phyloP scores from a whole-genome alignment of 2,329 filamentous ascomycete species.

The Trichoderma sp. region DNA sequence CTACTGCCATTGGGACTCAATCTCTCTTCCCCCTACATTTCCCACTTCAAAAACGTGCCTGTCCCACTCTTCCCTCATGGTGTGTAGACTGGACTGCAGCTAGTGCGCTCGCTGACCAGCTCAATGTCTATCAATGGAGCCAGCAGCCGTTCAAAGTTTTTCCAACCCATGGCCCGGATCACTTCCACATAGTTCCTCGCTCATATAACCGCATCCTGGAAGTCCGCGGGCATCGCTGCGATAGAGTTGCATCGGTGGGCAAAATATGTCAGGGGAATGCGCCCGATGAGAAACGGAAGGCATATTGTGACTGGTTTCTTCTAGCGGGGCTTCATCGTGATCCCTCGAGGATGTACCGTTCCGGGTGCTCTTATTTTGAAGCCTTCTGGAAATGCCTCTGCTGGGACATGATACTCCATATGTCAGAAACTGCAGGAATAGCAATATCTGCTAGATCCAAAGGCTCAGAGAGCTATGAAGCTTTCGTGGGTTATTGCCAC shows the following conservation, averaged over 20 bases:
- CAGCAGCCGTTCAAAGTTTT: background rate
- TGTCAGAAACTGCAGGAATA: background rate
- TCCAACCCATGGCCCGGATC: background rate
- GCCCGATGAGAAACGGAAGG: background rate
- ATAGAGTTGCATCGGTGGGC: background rate
- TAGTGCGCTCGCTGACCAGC: background rate
- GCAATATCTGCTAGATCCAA: background rate
- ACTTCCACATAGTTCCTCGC: background rate
- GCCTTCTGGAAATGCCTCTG: background rate
- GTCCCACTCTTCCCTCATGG: background rate
- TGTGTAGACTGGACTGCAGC: conserved; percentile 2
- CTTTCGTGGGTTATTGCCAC: background rate
- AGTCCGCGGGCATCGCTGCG: background rate
- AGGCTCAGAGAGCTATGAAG: background rate
- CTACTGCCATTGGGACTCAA: background rate
- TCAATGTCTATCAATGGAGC: background rate
- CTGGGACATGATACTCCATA: background rate
- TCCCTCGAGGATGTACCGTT: background rate
- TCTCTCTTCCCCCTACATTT: background rate
- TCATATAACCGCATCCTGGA: background rate
- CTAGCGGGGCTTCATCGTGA: background rate
- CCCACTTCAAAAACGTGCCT: background rate
- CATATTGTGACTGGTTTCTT: background rate
- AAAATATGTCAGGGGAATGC: background rate
- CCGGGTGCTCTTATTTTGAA: background rate